phyloP scores from a whole-genome alignment of 768 basidiomycete genomes.

The Cubamyces lactineus region DNA sequence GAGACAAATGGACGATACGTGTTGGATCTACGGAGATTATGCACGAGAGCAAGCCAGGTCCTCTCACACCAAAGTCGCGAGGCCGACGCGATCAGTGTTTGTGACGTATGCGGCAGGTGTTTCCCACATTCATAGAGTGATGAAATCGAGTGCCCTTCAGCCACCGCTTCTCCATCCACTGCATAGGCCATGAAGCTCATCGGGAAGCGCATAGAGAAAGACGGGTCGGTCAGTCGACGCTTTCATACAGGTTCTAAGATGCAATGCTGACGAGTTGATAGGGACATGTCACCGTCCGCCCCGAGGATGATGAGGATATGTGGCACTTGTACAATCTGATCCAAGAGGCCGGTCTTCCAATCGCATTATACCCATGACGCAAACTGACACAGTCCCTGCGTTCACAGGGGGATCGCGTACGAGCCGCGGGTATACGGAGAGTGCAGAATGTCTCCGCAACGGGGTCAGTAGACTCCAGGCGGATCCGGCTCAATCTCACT shows the following conservation, averaged over 20 bases:
- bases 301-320: slow-evolving; percentile 99
- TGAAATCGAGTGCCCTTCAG: slow-evolving; percentile 5
- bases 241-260: slow-evolving; percentile 1
- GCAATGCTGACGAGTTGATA: slow-evolving; percentile 35
- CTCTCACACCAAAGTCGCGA: no score
- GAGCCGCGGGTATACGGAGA: slow-evolving; percentile 87
- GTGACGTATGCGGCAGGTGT: background rate
- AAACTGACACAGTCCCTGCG: slow-evolving; percentile 24
- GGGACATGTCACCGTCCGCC: slow-evolving; percentile 93
- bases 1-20: no score
- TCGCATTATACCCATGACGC: slow-evolving; percentile 5
- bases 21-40: no score
- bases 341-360: slow-evolving; percentile 53
- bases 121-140: slow-evolving; percentile 19
- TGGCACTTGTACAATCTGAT: slow-evolving; percentile 99
- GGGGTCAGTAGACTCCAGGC: slow-evolving; percentile 91
- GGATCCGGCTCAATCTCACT: slow-evolving; percentile 84
- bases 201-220: slow-evolving; percentile 82
- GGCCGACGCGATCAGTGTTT: slow-evolving; percentile 1
- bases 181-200: slow-evolving; percentile 78
- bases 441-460: slow-evolving; percentile 90
- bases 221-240: slow-evolving; percentile 58
- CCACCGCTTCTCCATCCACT: background rate
- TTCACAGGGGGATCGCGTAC: slow-evolving; percentile 73
- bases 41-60: no score